Base-by-base conservation (phyloP, 169 alveolate genomes). In the Condylostoma magnum region DNA sequence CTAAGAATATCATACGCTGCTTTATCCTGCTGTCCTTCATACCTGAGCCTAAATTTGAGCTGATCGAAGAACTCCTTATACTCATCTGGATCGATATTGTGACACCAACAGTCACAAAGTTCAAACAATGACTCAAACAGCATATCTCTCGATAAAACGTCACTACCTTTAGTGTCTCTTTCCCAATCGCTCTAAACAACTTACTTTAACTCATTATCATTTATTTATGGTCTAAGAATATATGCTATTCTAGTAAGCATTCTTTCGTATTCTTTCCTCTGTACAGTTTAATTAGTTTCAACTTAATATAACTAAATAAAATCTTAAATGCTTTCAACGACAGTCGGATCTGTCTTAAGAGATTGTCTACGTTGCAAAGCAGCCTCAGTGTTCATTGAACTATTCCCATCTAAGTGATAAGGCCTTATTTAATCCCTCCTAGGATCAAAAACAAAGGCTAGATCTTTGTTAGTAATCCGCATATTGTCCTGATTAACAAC, bases 21-120 rank as follows among this genome's bases (percentile, higher is more conserved):
- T 22, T 43, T 36, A 44, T 75, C 87, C 27, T 80, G 54, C 72
- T 69, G 74, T 1, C 89, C 89, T 20, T 56, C 80, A 56, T 82
- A 82, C 75, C 79, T 82, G 8, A 82, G 50, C 46, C 79, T 76
- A 46, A 69, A 77, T 58, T 76, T 58, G 27, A 82, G 60, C 8
- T 69, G 63, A 15, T 58, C 65, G 38, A 82, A 82, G 80, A 82
- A 82, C 31, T 63, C 84, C 20, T 69, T 60, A 51, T 82, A 82
- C 43, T 82, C 89, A 31, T 69, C 53, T 27, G 65, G 80, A 48
- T 74, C 84, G 37, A 82, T 70, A 31, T 69, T 69, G 4, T 82
- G 89, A 31, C 89, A 82, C 85, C 89, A 82, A 6, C 70, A 43
- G 52, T 82, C 89, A 1, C 80, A 81, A 30, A 82, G 25, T 33